phyloP scores from a whole-genome alignment of 2,329 filamentous ascomycete species.

The Aspergillus neotritici region DNA sequence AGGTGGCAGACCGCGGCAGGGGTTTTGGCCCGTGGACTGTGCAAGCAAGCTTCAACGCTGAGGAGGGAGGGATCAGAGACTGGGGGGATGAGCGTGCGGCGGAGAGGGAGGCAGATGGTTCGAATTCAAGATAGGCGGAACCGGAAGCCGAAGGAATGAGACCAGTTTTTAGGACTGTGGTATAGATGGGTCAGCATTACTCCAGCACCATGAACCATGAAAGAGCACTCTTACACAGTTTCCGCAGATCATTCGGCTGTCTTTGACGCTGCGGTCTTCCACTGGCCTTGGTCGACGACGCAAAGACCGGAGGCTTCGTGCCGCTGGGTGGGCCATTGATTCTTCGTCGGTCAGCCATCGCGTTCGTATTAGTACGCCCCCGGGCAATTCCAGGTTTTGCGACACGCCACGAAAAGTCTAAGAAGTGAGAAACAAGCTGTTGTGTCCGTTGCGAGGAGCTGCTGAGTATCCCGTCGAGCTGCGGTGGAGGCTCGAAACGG shows the following conservation, averaged over 20 bases:
- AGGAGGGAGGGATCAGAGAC: slow-evolving; percentile 49
- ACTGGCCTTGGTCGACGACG: slow-evolving; percentile 38
- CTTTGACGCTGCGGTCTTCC: slow-evolving; percentile 53
- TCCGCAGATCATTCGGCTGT: slow-evolving; percentile 66
- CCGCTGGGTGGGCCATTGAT: slow-evolving; percentile 80
- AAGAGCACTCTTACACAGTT: slow-evolving; percentile 64
- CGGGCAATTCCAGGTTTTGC: slow-evolving; percentile 1
- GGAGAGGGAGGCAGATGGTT: slow-evolving; percentile 45
- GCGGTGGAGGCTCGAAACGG: slow-evolving; percentile 23
- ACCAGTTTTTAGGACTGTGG: slow-evolving; percentile 76
- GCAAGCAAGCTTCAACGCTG: slow-evolving; percentile 83
- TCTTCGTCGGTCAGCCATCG: slow-evolving; percentile 78
- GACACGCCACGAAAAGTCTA: slow-evolving; percentile 5
- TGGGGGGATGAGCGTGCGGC: slow-evolving; percentile 40
- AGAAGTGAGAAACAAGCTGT: neutral
- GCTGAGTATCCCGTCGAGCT: slow-evolving; percentile 3
- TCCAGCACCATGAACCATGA: neutral
- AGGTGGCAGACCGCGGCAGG: slow-evolving; percentile 80
- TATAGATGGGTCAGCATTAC: slow-evolving; percentile 15
- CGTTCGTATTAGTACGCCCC: slow-evolving; percentile 16
- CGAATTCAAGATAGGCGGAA: slow-evolving; percentile 62
- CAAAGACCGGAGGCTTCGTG: slow-evolving; percentile 69
- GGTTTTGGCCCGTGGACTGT: slow-evolving; percentile 91
- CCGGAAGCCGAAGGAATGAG: slow-evolving; percentile 90
- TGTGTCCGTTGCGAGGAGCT: slow-evolving; percentile 3